These are phyloP conservation scores for Nannizziopsis barbatae DNA, from an alignment of 2,329 filamentous ascomycete genomes.

Conservation along the genomic window DNA sequence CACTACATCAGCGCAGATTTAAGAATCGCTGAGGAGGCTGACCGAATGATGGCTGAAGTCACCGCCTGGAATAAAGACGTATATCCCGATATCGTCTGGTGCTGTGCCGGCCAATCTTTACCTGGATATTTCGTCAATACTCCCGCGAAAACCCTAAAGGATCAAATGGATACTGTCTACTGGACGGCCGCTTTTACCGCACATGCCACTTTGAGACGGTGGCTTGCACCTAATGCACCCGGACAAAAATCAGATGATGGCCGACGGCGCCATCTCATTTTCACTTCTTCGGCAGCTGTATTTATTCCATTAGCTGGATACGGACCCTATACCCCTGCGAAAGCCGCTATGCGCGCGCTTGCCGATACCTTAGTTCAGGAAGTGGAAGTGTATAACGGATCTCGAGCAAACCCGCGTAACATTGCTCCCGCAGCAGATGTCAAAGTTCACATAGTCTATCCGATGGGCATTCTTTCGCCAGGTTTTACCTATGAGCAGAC, in stretches of 20 bases:
- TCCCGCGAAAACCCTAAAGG: slow-evolving; percentile 52
- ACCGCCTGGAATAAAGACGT: slow-evolving; percentile 65
- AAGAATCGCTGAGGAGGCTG: slow-evolving; percentile 56
- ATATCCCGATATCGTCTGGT: slow-evolving; percentile 81
- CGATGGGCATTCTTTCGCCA: slow-evolving; percentile 68
- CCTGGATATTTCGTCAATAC: slow-evolving; percentile 71
- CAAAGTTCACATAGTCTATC: slow-evolving; percentile 69
- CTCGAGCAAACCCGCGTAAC: slow-evolving; percentile 33
- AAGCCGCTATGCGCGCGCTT: slow-evolving; percentile 71
- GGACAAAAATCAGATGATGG: slow-evolving; percentile 23
- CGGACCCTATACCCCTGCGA: slow-evolving; percentile 68
- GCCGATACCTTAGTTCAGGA: slow-evolving; percentile 78
- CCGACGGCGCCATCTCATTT: slow-evolving; percentile 61
- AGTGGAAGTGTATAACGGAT: slow-evolving; percentile 69
- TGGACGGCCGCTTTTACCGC: slow-evolving; percentile 79
- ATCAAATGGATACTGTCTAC: slow-evolving; percentile 88
- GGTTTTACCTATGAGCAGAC: slow-evolving; percentile 65
- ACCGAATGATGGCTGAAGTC: slow-evolving; percentile 57
- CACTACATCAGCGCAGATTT: slow-evolving; percentile 76
- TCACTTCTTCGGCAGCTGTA: slow-evolving; percentile 67
- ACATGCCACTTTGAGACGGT: slow-evolving; percentile 63
- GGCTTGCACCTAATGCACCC: slow-evolving; percentile 45
- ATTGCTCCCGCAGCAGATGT: slow-evolving; percentile 51
- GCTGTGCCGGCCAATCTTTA: slow-evolving; percentile 62
- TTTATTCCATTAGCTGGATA: slow-evolving; percentile 76